These are phyloP conservation scores for Rhizopus stolonifer DNA, from an alignment of 371 early-diverging fungal species.

Conservation along the genomic window DNA sequence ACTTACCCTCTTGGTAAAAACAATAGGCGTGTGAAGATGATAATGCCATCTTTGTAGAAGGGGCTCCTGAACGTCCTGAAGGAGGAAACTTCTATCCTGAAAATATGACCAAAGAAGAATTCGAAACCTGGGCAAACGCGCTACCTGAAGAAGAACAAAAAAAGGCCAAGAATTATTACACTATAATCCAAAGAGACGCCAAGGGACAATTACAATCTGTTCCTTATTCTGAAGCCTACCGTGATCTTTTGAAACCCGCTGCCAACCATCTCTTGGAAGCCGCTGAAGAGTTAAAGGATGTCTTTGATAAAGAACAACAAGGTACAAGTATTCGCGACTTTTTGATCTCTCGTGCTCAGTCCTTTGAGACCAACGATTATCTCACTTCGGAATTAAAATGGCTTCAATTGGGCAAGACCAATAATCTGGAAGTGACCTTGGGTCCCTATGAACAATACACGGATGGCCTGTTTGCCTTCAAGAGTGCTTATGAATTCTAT, in stretches of 20 bases:
- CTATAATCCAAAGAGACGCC: conserved; percentile 52
- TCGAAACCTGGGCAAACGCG: conserved; percentile 56
- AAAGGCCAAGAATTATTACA: conserved; percentile 72
- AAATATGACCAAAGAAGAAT: conserved; percentile 72
- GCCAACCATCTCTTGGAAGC: conserved; percentile 60
- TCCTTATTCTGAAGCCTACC: conserved; percentile 65
- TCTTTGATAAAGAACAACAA: conserved; percentile 6
- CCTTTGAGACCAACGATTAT: conserved; percentile 69
- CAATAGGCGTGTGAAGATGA: conserved; percentile 49
- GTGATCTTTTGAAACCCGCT: conserved; percentile 62
- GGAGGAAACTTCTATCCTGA: conserved; percentile 79
- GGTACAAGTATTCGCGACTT: conserved; percentile 59
- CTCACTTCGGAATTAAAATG: conserved; percentile 72
- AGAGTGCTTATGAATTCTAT: conserved; percentile 74
- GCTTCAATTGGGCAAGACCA: conserved; percentile 64
- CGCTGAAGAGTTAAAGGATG: conserved; percentile 53
- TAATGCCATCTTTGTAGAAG: conserved; percentile 60
- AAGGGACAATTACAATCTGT: conserved; percentile 39
- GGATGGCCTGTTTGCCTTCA: conserved; percentile 66
- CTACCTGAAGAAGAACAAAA: conserved; percentile 47
- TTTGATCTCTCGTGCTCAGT: conserved; percentile 57
- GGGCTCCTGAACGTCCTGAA: conserved; percentile 61
- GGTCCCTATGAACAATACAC: conserved; percentile 85
- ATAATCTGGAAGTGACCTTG: conserved; percentile 65
- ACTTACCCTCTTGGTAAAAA: too few relatives aligned